Conservation (phyloP, 371 early-diverging fungal genomes). For the Rhizomucor pusillus region DNA sequence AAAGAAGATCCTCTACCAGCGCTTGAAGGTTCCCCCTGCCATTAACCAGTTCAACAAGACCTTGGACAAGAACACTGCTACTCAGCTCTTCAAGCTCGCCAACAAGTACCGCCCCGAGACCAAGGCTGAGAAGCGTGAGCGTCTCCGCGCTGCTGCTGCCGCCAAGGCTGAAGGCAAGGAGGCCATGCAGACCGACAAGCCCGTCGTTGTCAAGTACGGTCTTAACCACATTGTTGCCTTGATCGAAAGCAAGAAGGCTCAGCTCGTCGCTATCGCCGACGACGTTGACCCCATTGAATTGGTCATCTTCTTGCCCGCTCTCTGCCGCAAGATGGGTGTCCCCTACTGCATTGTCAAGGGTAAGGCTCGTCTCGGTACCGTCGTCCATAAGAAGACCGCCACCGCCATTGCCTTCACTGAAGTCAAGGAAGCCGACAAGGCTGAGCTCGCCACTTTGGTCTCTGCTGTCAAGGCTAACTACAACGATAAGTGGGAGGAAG, state of each 20-base stretch:
- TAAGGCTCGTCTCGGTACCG: slow-evolving; percentile 96
- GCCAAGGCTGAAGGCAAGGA: slow-evolving; percentile 87
- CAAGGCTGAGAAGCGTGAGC: slow-evolving; percentile 93
- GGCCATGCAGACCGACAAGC: slow-evolving; percentile 91
- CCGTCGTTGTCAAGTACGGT: slow-evolving; percentile 97
- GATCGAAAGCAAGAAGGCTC: slow-evolving; percentile 98
- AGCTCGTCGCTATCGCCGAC: slow-evolving; percentile 98
- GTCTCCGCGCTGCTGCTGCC: slow-evolving; percentile 82
- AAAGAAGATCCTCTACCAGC: slow-evolving; percentile 94
- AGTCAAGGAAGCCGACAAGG: slow-evolving; percentile 95
- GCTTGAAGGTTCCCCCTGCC: slow-evolving; percentile 99
- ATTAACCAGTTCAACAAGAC: slow-evolving; percentile 99
- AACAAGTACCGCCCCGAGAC: slow-evolving; percentile 99
- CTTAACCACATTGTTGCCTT: slow-evolving; percentile 99
- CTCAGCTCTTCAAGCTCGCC: slow-evolving; percentile 94
- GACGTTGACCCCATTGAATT: slow-evolving; percentile 99
- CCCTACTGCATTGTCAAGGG: slow-evolving; percentile 99
- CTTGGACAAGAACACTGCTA: slow-evolving; percentile 97
- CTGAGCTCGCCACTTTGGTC: slow-evolving; percentile 84
- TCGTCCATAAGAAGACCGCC: slow-evolving; percentile 99
- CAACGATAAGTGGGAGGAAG: slow-evolving; percentile 90
- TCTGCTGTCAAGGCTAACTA: slow-evolving; percentile 92
- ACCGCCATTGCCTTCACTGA: slow-evolving; percentile 96
- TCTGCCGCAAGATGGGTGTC: slow-evolving; percentile 99
- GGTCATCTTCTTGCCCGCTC: slow-evolving; percentile 99